phyloP scores from a whole-genome alignment of 2,329 filamentous ascomycete species.

The Podosphaera fusca region DNA sequence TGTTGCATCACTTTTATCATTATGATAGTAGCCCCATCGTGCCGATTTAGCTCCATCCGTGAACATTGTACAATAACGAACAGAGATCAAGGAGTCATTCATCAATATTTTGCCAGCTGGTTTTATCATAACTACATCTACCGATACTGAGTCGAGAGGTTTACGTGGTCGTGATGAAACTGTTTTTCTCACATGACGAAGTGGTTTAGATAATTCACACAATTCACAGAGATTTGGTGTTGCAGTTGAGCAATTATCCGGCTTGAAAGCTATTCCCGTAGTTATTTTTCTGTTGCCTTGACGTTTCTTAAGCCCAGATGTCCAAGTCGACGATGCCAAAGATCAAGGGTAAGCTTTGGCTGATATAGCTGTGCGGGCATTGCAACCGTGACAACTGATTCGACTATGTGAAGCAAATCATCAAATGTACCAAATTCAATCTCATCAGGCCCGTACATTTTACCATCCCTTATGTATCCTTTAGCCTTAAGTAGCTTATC shows the following conservation, averaged over 20 bases:
- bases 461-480: neutral
- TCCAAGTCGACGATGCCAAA: neutral
- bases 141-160: neutral
- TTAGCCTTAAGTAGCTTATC: neutral
- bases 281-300: neutral
- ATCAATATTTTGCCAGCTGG: neutral
- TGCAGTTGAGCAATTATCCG: neutral
- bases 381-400: neutral
- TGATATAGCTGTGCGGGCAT: neutral
- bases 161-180: neutral
- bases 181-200: neutral
- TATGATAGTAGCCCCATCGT: neutral
- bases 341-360: neutral
- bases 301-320: constrained; percentile 1
- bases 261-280: neutral
- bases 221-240: neutral
- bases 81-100: neutral
- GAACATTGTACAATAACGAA: neutral
- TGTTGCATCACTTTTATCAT: neutral
- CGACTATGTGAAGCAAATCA: neutral
- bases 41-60: neutral
- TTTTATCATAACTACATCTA: neutral
- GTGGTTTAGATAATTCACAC: neutral
- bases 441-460: neutral
- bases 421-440: neutral